Evolutionary conservation across 768 basidiomycete genomes (phyloP), one percentile per base, ranked within the genome.

Genomic region (Phaeotremella skinneri): DNA sequence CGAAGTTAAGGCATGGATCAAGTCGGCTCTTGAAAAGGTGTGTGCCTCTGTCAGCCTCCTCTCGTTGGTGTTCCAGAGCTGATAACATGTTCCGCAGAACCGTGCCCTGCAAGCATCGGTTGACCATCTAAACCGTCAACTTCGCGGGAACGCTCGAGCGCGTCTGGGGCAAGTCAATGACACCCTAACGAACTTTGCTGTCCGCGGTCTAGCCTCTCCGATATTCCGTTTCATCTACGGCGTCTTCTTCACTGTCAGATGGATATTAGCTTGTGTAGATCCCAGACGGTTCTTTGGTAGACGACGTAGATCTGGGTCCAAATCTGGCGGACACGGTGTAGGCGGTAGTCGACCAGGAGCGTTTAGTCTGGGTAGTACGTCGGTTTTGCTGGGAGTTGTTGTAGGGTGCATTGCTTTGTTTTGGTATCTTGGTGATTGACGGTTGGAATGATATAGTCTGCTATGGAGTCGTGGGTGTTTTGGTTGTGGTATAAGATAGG

Each of bases 1-100:
- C 7, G 9, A 4, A 2, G 65, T 66, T 4, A 47, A 61, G 21
- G 17, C 6, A 11, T 66, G 65, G 65, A 56, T 54, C 17, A 55
- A 60, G 50, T 45, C 47, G 11, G 31, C 37, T 16, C 23, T 66
- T 9, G 61, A 66, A 29, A 54, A 49, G 52, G 34, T 59, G 20
- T 16, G 58, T 45, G 6, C 43, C 6, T 45, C 7, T 21, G 23
- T 37, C 17, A n/a, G n/a, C 34, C 7, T 37, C 17, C 34, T 17
- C 34, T 37, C 9, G 17, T 7, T 37, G 34, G 7, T 37, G 7
- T 7, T 23, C 43, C 13, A 45, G 23, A 13, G 13, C 11, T 45
- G 13, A 13, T 20, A 21, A 7, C 7, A 14, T 7, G 13, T 20
- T 6, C 23, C 23, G 21, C 43, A 45, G 43, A 45, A 45, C 23